Base-by-base conservation (phyloP, 495 filamentous ascomycete species). In the Halenospora varia region DNA sequence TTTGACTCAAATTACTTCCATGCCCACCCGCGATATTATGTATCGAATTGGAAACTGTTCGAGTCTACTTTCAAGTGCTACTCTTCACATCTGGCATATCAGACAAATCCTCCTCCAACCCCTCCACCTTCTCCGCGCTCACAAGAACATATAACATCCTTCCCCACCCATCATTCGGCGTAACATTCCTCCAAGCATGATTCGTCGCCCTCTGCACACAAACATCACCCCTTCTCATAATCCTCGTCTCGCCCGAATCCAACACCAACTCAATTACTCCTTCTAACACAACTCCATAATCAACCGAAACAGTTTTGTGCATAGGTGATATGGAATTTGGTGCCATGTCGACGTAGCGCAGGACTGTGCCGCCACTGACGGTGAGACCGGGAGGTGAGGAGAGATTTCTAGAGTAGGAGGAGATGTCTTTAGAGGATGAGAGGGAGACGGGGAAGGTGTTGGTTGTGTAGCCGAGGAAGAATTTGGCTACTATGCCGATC, bases 211-310 rank as follows among this genome's bases (percentile, higher is more conserved):
- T 13, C 9, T 59, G 39, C 13, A 59, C 18, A 39, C 10, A 10
- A 9, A 53, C 26, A 41, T 59, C 87, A 1, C 87, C 87, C 3
- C 74, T 63, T 63, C 73, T 68, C 77, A 90, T 70, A 4, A 67
- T 64, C 44, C 73, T 65, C 54, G 66, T 72, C 64, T 84, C 84
- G 0, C 87, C 79, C 62, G 71, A 61, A 57, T 89, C 87, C 6
- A 90, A 69, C 10, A 78, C 66, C 69, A 84, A 76, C 66, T 81
- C 84, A 15, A 87, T 63, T 63, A 80, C 69, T 0, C 89, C 89
- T 65, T 91, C 88, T 9, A 92, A 52, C 20, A 93, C 80, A 54
- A 89, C 77, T 1, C 87, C 88, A 51, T 87, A 90, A 57, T 92
- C 89, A 2, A 93, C 67, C 20, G 78, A 84, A 64, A 84, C 74